Percentiles rank a stretch among this genome's conserved stretches.
phyloP scores from a whole-genome alignment of 768 basidiomycete species.

The Kwoniella europaea region DNA sequence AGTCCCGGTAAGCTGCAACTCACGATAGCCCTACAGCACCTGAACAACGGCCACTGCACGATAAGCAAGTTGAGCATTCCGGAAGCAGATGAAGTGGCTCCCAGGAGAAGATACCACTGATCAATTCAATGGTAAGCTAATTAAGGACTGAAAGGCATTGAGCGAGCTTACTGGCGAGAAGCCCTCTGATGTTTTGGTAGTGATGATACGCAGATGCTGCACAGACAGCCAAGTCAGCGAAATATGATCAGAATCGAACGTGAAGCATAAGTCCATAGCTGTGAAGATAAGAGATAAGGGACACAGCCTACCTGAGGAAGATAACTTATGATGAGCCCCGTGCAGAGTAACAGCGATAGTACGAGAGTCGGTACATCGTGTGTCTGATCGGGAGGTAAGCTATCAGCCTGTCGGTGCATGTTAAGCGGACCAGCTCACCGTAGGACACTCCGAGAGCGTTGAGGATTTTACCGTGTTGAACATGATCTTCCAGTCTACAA shows the following conservation, averaged over 20 bases:
- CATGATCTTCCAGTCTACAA: no score
- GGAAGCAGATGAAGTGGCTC: slow-evolving; percentile 79
- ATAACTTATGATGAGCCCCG: slow-evolving; percentile 81
- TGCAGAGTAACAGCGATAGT: slow-evolving; percentile 69
- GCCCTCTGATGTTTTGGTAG: slow-evolving; percentile 78
- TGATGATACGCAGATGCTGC: slow-evolving; percentile 80
- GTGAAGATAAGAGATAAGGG: no score
- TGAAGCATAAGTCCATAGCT: no score
- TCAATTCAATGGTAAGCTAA: slow-evolving; percentile 2
- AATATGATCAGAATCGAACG: no score
- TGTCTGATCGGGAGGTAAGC: slow-evolving; percentile 64
- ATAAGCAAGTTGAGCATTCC: slow-evolving; percentile 86
- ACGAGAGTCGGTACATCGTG: slow-evolving; percentile 75
- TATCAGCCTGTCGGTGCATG: no score
- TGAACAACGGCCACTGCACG: slow-evolving; percentile 79
- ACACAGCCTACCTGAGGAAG: slow-evolving; percentile 85
- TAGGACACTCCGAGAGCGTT: slow-evolving; percentile 10
- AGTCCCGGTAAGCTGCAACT: no score
- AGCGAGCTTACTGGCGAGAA: slow-evolving; percentile 78
- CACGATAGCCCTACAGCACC: slow-evolving; percentile 79
- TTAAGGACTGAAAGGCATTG: no score
- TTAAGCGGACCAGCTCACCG: no score
- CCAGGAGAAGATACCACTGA: slow-evolving; percentile 80
- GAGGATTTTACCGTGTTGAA: no score
- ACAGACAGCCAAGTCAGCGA: background rate